A percentile compares a stretch with the other conserved stretches of the same genome.
Conservation (phyloP, 768 basidiomycete genomes). For the Tricholoma sp. region DNA sequence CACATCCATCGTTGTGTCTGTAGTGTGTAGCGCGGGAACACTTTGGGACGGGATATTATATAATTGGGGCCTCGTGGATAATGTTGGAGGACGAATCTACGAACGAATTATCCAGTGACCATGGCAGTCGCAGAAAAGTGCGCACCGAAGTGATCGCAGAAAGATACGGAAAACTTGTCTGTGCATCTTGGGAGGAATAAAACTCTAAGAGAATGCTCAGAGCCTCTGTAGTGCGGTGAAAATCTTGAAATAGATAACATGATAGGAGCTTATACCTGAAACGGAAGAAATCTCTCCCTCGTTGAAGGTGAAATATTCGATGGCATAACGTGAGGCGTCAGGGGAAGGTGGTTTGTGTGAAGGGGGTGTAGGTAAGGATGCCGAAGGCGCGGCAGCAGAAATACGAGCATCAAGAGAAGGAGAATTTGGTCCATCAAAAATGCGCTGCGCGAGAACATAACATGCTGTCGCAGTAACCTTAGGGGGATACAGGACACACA, state of each 20-base stretch:
- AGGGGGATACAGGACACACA: slow-evolving; percentile 68
- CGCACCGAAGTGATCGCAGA: slow-evolving; percentile 45
- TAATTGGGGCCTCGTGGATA: slow-evolving; percentile 19
- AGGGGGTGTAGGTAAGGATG: slow-evolving; percentile 78
- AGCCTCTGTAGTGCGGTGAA: slow-evolving; percentile 40
- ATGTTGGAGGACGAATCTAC: slow-evolving; percentile 48
- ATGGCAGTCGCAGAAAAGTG: slow-evolving; percentile 9
- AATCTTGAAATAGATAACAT: not conserved
- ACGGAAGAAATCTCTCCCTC: slow-evolving; percentile 53
- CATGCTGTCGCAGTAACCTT: slow-evolving; percentile 74
- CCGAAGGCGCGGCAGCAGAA: slow-evolving; percentile 63
- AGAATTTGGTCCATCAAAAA: slow-evolving; percentile 68
- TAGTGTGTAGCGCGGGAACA: slow-evolving; percentile 9
- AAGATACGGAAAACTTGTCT: slow-evolving; percentile 43
- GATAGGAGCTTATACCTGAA: slow-evolving; percentile 43
- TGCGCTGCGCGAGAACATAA: slow-evolving; percentile 70
- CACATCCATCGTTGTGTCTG: slow-evolving; percentile 22
- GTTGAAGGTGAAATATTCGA: slow-evolving; percentile 62
- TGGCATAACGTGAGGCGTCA: slow-evolving; percentile 60
- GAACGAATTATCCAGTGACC: slow-evolving; percentile 4
- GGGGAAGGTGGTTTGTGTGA: slow-evolving; percentile 71
- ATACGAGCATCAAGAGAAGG: slow-evolving; percentile 72
- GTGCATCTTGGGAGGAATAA: slow-evolving; percentile 58
- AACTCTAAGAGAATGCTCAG: slow-evolving; percentile 68
- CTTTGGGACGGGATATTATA: slow-evolving; percentile 11